These are phyloP conservation scores for Botrytis fragariae DNA, from an alignment of 2,329 filamentous ascomycete species.

Conservation along the genomic window DNA sequence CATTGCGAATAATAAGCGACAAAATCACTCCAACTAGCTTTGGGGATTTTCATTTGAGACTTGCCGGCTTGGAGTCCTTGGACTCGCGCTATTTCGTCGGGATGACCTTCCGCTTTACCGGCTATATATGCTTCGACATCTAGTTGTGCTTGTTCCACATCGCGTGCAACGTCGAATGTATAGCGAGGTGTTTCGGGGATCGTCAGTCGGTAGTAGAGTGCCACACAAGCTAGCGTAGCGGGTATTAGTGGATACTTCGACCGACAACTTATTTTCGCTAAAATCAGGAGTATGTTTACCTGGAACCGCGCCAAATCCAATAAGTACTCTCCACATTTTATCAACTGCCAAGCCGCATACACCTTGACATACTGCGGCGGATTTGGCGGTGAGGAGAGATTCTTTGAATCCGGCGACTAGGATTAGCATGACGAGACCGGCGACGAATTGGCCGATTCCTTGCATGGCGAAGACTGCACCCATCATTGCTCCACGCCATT, in stretches of 20 bases:
- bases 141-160: slow-evolving; percentile 69
- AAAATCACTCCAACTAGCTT: slow-evolving; percentile 73
- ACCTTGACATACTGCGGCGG: slow-evolving; percentile 57
- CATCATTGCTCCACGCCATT: slow-evolving; percentile 86
- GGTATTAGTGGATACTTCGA: not conserved
- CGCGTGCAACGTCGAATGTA: slow-evolving; percentile 77
- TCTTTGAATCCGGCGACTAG: slow-evolving; percentile 69
- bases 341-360: slow-evolving; percentile 68
- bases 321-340: slow-evolving; percentile 83
- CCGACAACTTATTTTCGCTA: not conserved
- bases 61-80: slow-evolving; percentile 54
- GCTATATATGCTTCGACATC: slow-evolving; percentile 72
- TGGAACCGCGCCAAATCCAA: slow-evolving; percentile 61
- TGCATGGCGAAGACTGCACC: slow-evolving; percentile 85
- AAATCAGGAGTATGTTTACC: not conserved
- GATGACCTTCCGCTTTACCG: slow-evolving; percentile 58
- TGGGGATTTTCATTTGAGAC: slow-evolving; percentile 51
- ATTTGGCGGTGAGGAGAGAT: slow-evolving; percentile 53
- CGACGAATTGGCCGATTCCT: slow-evolving; percentile 76
- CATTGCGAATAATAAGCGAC: slow-evolving; percentile 64
- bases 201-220: slow-evolving; percentile 79
- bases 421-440: slow-evolving; percentile 73
- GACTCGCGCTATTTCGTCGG: slow-evolving; percentile 66
- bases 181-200: slow-evolving; percentile 88
- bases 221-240: slow-evolving; percentile 58